Conservation (phyloP, 495 filamentous ascomycete genomes). For the Aspergillus conjunctus region DNA sequence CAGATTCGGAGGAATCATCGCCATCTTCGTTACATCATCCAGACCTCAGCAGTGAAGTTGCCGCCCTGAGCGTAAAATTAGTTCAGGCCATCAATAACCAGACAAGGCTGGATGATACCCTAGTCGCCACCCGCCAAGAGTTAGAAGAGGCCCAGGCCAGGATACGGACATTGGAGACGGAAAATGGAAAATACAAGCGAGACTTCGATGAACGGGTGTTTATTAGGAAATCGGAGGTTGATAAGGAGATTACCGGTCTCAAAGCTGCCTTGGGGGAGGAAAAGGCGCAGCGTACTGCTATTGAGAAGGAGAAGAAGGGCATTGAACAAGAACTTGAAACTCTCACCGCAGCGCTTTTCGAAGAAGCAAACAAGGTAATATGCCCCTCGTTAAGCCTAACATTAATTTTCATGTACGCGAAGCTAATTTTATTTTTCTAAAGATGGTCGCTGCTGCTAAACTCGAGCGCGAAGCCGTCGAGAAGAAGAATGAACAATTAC, state of each 20-base stretch:
- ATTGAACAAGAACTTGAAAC: conserved; percentile 86
- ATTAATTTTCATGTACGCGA: background rate
- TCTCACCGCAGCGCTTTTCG: conserved; percentile 85
- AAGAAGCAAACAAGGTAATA: conserved; percentile 84
- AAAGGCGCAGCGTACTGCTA: conserved; percentile 54
- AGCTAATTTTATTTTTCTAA: conserved; percentile 33
- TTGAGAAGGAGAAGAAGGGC: conserved; percentile 70
- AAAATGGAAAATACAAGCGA: conserved; percentile 68
- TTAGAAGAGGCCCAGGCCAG: conserved; percentile 71
- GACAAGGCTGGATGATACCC: conserved; percentile 85
- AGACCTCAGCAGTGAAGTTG: conserved; percentile 84
- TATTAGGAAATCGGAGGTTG: conserved; percentile 66
- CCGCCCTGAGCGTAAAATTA: conserved; percentile 88
- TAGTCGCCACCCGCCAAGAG: conserved; percentile 80
- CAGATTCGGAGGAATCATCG: conserved; percentile 41
- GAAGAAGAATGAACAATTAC: conserved; percentile 77
- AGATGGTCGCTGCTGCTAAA: conserved; percentile 86
- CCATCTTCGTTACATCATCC: conserved; percentile 61
- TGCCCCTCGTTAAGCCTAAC: background rate
- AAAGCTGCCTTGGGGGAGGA: conserved; percentile 67
- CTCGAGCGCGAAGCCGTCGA: conserved; percentile 74
- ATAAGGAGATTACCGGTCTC: conserved; percentile 70
- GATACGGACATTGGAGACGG: conserved; percentile 67
- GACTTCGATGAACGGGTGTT: conserved; percentile 72
- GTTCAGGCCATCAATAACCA: conserved; percentile 98